Base-by-base conservation (phyloP, 1,139 yeast genomes). In the Pichia cactophila region DNA sequence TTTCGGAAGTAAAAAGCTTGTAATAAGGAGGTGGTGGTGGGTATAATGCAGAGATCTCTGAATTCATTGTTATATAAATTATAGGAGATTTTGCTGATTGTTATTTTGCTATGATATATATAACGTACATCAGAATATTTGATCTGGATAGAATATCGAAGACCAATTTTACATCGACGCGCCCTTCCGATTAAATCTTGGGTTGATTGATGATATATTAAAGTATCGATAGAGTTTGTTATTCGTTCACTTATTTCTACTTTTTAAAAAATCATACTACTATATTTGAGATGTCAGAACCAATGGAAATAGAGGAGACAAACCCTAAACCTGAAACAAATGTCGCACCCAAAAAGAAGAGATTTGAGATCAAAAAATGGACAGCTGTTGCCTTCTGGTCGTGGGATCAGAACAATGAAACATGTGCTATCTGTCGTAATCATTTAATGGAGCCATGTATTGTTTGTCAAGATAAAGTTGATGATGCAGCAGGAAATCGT, bases 301-400 rank as follows among this genome's bases (percentile, higher is more conserved):
- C 50, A 4, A 56, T 56, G 58, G 58, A 56, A 31, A 46, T 54
- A 36, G 54, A 51, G 6, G 37, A 40, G 39, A 45, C 36, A 40
- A 38, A 17, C 10, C n/a, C 28, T 16, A 64, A 58, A 42, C 57
- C 52, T 23, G 56, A 57, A 42, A 12, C n/a, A 20, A 20, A 23
- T 5, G 28, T 16, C 6, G 44, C 61, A 59, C 48, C 46, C 17
- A 49, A 46, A 43, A 73, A 74, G 69, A 79, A 77, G 64, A 72
- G 83, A 58, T 83, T 83, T 58, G 88, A 83, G 60, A 81, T 84
- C 45, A 80, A 81, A 61, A 83, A 83, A 72, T 92, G 98, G 98
- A 89, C 96, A 16, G 97, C 98, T 0, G 98, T 94, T 48, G 97
- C 98, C 17, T 89, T 92, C 64, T 94, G 99, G 99, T 89, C 97